phyloP scores from a whole-genome alignment of 2,329 filamentous ascomycete species.

The Shiraia sp. region DNA sequence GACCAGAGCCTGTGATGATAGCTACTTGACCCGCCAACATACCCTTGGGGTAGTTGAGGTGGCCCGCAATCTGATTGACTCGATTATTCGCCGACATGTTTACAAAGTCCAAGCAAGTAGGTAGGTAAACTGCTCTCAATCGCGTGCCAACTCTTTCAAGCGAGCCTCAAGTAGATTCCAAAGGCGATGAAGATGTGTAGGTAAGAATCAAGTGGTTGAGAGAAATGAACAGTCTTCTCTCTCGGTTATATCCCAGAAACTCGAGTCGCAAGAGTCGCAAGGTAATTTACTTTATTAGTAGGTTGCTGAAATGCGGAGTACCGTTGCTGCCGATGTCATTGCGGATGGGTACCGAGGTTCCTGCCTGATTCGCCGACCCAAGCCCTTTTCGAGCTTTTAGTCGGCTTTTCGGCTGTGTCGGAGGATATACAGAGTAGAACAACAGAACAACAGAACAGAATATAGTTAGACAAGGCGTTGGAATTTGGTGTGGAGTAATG shows the following conservation, averaged over 20 bases:
- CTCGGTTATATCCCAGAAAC: too few relatives aligned
- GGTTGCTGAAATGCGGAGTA: slow-evolving; percentile 19
- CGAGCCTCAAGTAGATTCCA: too few relatives aligned
- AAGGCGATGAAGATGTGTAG: too few relatives aligned
- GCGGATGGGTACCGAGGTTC: slow-evolving; percentile 14
- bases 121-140: too few relatives aligned
- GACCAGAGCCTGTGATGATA: slow-evolving; percentile 84
- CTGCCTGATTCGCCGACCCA: not conserved
- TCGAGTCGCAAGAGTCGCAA: not conserved
- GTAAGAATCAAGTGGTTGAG: not conserved
- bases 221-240: not conserved
- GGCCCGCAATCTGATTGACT: slow-evolving; percentile 71
- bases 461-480: too few relatives aligned
- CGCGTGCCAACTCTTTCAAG: too few relatives aligned
- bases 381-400: too few relatives aligned
- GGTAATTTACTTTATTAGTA: slow-evolving; percentile 4
- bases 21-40: slow-evolving; percentile 79
- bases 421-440: too few relatives aligned
- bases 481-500: too few relatives aligned
- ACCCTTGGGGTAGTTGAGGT: slow-evolving; percentile 81
- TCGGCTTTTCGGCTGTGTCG: too few relatives aligned
- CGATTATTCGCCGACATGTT: slow-evolving; percentile 46
- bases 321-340: slow-evolving; percentile 12
- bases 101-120: too few relatives aligned
- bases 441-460: too few relatives aligned